A percentile compares a stretch with the other conserved stretches of the same genome.
These are phyloP conservation scores for Fusarium sp. DNA, from an alignment of 2,329 filamentous ascomycete genomes.

Conservation along the genomic window DNA sequence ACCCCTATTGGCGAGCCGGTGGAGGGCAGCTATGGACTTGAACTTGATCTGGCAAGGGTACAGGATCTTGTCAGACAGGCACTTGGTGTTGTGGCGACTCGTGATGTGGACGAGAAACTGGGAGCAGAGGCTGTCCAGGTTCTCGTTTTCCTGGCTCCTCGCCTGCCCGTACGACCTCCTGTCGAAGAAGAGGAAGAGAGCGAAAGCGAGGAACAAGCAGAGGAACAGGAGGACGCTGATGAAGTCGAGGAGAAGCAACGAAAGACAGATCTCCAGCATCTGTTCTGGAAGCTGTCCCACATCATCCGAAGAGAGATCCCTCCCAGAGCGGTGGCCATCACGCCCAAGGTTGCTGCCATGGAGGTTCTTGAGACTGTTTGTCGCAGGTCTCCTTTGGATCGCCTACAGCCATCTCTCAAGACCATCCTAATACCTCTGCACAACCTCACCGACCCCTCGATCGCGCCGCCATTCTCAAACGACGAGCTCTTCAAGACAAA, in stretches of 20 bases:
- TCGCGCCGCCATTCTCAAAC: constrained; percentile 76
- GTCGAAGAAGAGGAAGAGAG: constrained; percentile 55
- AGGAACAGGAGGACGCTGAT: constrained; percentile 59
- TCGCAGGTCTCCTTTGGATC: constrained; percentile 67
- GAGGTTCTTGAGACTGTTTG: constrained; percentile 79
- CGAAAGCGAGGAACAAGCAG: constrained; percentile 56
- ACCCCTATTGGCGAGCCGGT: constrained; percentile 66
- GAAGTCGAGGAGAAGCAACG: constrained; percentile 57
- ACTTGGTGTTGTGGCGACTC: constrained; percentile 69
- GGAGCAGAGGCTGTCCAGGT: constrained; percentile 84
- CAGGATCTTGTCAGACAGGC: constrained; percentile 65
- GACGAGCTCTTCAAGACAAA: constrained; percentile 76
- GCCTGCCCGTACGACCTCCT: constrained; percentile 54
- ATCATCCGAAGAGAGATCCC: constrained; percentile 82
- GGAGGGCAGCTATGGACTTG: constrained; percentile 76
- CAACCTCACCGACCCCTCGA: constrained; percentile 84
- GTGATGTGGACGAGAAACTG: constrained; percentile 77
- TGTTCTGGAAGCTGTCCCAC: constrained; percentile 82
- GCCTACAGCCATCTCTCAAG: constrained; percentile 73
- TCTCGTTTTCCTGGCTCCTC: constrained; percentile 81
- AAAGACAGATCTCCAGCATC: constrained; percentile 70
- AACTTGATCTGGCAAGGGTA: constrained; percentile 74
- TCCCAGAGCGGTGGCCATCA: constrained; percentile 71
- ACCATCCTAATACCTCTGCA: constrained; percentile 73
- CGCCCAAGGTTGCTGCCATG: constrained; percentile 81